Base-by-base conservation (phyloP, 129 eudicot species). In the Flaveria linearis region DNA sequence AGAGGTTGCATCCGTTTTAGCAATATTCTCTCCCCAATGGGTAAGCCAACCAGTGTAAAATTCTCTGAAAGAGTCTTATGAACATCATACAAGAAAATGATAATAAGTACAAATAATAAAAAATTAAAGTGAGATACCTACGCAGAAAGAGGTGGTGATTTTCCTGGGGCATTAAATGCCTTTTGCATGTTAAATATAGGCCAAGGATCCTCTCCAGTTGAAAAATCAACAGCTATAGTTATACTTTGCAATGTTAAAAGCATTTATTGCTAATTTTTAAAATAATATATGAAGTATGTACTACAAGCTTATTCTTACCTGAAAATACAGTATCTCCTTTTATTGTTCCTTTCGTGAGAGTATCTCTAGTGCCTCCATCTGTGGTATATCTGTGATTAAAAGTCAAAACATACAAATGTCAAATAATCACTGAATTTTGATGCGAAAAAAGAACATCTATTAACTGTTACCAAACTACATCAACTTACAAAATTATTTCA, bases 11-110 rank as follows among this genome's bases (percentile, higher is more conserved):
- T 83, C 92, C 4, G 98, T 90, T n/a, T 73, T 89, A 57, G 96
- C 97, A 52, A 85, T 84, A 62, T 79, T 73, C 82, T 93, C 98
- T 70, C 93, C 97, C 98, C 98, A 90, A 69, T 93, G 98, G 65
- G 98, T 90, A 69, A 93, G 98, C 98, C 98, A 93, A 62, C 98
- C 97, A 5, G 98, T 90, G 74, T 93, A 93, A 73, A 93, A 93
- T 51, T 93, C 98, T 22, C 98, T 93, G 86, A 57, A 84, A 71
- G 15, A 20, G 66, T 14, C 23, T 9, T 49, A 58, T 72, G n/a
- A 75, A 71, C 58, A 72, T 46, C 80, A 55, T 6, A 73, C 9
- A 52, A 39, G 46, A 71, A 47, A 66, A 17, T 9, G 46, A 78
- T 50, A 46, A 23, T 16, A 56, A 69, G 15, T 22, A 30, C 26